Evolutionary conservation across 176 grass and related monocot genomes (phyloP).

Genomic region (Lolium rigidum): DNA sequence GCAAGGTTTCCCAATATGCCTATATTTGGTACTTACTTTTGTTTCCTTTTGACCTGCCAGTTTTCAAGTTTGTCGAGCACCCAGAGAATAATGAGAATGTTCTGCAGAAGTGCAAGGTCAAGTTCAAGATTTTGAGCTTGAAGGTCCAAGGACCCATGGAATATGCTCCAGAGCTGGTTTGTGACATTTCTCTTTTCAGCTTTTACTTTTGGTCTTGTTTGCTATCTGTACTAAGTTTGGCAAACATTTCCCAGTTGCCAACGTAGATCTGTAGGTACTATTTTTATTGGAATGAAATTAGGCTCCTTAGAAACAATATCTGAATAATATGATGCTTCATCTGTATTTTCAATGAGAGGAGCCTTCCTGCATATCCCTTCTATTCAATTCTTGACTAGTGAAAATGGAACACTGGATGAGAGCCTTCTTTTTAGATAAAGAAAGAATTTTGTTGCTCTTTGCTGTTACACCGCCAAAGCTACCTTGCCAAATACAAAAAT

Average conservation of each 20-base stretch:
- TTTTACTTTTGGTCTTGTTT: not conserved
- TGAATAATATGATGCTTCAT: constrained; percentile 6
- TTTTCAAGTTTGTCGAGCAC: constrained; percentile 99
- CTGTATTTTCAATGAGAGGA: not conserved
- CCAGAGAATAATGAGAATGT: constrained; percentile 95
- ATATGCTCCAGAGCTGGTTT: constrained; percentile 90
- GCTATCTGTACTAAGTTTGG: constrained; percentile 31
- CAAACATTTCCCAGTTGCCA: not conserved
- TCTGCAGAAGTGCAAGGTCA: constrained; percentile 85
- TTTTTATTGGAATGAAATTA: constrained; percentile 13
- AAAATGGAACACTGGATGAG: constrained; percentile 20
- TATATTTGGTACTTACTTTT: constrained; percentile 31
- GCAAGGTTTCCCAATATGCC: constrained; percentile 25
- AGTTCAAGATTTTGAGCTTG: constrained; percentile 99
- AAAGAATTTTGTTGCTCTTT: not conserved
- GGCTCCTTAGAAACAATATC: not conserved
- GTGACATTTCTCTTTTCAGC: constrained; percentile 12
- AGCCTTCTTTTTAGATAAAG: not conserved
- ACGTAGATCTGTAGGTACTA: not conserved
- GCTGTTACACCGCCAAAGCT: not conserved
- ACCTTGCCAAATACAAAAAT: not conserved
- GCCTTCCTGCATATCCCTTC: not conserved
- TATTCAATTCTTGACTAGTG: constrained; percentile 1
- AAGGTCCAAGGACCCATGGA: constrained; percentile 98
- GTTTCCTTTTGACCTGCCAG: constrained; percentile 50